Conservation (phyloP, 1,284 basidiomycete genomes). For the Stereum hirsutum region DNA sequence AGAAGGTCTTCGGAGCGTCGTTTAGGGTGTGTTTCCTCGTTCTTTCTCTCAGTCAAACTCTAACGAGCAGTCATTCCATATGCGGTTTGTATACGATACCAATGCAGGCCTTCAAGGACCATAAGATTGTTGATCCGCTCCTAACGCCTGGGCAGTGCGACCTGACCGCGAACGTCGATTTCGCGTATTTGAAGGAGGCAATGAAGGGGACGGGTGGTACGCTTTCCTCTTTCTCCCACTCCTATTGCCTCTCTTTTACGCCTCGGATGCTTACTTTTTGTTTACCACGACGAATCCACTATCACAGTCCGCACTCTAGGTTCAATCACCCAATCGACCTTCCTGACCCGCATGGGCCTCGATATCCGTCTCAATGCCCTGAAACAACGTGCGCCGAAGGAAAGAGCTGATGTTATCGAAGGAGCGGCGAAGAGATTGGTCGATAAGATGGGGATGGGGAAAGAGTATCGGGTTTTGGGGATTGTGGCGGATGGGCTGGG, state of each 20-base stretch:
- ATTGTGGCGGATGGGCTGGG: slow-evolving; percentile 27
- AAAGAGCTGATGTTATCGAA: slow-evolving; percentile 31
- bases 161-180: slow-evolving; percentile 95
- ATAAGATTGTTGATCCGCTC: slow-evolving; percentile 84
- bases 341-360: slow-evolving; percentile 53
- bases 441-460: slow-evolving; percentile 57
- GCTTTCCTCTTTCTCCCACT: background rate
- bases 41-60: background rate
- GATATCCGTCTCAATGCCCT: slow-evolving; percentile 41
- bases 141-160: slow-evolving; percentile 83
- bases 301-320: slow-evolving; percentile 21
- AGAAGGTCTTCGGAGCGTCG: slow-evolving; percentile 63
- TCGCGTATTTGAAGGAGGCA: slow-evolving; percentile 79
- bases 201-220: slow-evolving; percentile 52
- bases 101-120: slow-evolving; percentile 86
- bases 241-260: background rate
- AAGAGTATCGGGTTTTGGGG: slow-evolving; percentile 55
- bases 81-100: background rate
- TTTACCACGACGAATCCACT: background rate
- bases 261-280: background rate
- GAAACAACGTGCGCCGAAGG: slow-evolving; percentile 34
- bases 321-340: slow-evolving; percentile 49
- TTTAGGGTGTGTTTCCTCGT: slow-evolving; percentile 55
- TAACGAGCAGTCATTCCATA: background rate
- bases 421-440: slow-evolving; percentile 45